Evolutionary conservation across 148 eudicot species (phyloP), one percentile per base, ranked within the genome.

Genomic region (Amaranthus palmeri): DNA sequence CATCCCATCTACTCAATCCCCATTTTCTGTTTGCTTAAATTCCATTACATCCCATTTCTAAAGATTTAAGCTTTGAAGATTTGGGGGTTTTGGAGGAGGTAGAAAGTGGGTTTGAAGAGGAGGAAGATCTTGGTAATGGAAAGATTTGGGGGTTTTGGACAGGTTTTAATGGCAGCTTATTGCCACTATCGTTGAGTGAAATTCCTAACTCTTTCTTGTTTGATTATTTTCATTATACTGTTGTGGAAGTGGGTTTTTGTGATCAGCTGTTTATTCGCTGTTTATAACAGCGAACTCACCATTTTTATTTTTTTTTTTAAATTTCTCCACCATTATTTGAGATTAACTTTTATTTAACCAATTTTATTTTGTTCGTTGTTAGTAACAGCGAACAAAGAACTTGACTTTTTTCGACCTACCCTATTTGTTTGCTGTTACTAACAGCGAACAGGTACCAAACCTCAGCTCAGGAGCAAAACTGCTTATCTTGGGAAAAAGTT

Each of bases 111-210:
- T 25, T 70, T 54, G 75, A 56, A 15, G 83, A 53, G 11, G 77
- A 58, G 4, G 64, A 59, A 59, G 72, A 63, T n/a, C 61, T 13
- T 5, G 76, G 10, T 10, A 78, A 68, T 5, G 67, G 72, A 10
- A 71, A 68, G 17, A 45, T 67, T 95, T 67, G 93, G 91, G 76
- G 96, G 88, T 0, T 86, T 86, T 56, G 99, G 97, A 2, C 83
- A 76, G 47, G 96, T 91, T n/a, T 76, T 95, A 12, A 76, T 84
- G 88, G 97, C 79, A 78, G 86, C 99, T 3, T 74, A 78, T 88
- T 83, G 84, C 82, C 53, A 86, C 91, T 13, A 88, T 95, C 77
- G 99, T 93, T 70, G 76, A 79, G 78, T 79, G 11, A 10, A 43
- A 61, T 67, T 77, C 68, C 69, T 2, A 51, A 69, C 5, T 41